Evolutionary conservation across 345 rosid species (phyloP).

Genomic region (Arabis hirsuta): DNA sequence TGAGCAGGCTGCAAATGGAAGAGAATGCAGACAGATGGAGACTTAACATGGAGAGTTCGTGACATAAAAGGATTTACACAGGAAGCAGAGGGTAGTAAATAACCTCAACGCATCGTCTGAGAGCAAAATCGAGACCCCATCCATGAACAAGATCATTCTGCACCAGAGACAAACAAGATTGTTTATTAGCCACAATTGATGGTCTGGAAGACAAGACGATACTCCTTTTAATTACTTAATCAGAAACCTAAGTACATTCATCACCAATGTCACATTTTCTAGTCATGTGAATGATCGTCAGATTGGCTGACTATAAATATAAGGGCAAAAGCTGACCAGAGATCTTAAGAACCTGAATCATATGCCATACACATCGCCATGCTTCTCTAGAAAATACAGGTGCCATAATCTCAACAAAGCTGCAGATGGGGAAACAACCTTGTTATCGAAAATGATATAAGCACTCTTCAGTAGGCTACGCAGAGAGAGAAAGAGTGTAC

Average conservation of each 20-base stretch:
- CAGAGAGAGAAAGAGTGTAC: constrained; percentile 15
- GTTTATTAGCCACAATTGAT: constrained; percentile 2
- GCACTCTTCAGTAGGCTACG: constrained; percentile 9
- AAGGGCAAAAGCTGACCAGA: constrained; percentile 15
- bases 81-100: constrained; percentile 25
- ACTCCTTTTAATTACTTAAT: constrained; percentile 3
- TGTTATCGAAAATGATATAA: not conserved
- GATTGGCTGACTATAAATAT: not conserved
- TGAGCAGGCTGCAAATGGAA: constrained; percentile 76
- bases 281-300: constrained; percentile 8
- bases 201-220: constrained; percentile 4
- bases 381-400: constrained; percentile 92
- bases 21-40: constrained; percentile 6
- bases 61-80: constrained; percentile 3
- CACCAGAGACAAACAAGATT: constrained; percentile 29
- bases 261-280: not conserved
- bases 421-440: constrained; percentile 45
- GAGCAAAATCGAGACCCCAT: constrained; percentile 99
- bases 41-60: constrained; percentile 2
- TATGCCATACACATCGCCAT: constrained; percentile 97
- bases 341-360: constrained; percentile 77
- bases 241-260: not conserved
- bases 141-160: constrained; percentile 99
- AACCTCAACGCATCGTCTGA: constrained; percentile 87
- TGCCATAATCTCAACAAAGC: constrained; percentile 99